Percentiles rank a stretch among this genome's conserved stretches.
These are phyloP conservation scores for Calocybe cyanea DNA, from an alignment of 768 basidiomycete species.

Conservation along the genomic window DNA sequence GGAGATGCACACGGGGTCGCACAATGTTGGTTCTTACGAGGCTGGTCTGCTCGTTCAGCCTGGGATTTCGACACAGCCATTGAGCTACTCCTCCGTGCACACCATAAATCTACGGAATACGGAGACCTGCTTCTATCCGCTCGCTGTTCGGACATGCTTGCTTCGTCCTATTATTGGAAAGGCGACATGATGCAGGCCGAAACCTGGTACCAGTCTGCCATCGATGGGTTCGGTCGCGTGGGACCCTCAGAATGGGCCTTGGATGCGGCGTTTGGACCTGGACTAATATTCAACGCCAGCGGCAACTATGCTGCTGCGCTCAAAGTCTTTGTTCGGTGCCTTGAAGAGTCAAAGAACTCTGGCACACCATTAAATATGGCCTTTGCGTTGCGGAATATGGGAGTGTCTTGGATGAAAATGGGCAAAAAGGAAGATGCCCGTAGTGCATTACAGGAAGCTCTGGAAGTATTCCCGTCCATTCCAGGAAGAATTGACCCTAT, in stretches of 20 bases:
- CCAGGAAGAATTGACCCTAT: background rate
- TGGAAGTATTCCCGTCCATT: background rate
- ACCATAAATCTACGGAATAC: background rate
- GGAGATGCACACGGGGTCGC: background rate
- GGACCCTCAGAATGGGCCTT: background rate
- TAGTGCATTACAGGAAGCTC: conserved; percentile 1
- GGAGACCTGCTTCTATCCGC: no score
- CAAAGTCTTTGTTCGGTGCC: background rate
- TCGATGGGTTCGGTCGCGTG: background rate
- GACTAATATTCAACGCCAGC: background rate
- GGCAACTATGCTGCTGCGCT: conserved; percentile 1
- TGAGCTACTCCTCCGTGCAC: background rate
- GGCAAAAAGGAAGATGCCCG: background rate
- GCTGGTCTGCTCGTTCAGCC: no score
- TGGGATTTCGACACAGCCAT: background rate
- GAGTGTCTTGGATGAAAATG: conserved; percentile 1
- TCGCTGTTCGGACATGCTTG: background rate
- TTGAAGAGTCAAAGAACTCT: background rate
- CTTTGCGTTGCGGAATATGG: background rate
- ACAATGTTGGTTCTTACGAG: background rate
- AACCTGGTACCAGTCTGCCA: background rate
- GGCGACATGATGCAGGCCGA: background rate
- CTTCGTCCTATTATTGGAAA: background rate
- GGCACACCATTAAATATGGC: background rate
- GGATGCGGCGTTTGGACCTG: background rate